These are phyloP conservation scores for Mucor velutinosus DNA, from an alignment of 371 early-diverging fungal species.

Conservation along the genomic window DNA sequence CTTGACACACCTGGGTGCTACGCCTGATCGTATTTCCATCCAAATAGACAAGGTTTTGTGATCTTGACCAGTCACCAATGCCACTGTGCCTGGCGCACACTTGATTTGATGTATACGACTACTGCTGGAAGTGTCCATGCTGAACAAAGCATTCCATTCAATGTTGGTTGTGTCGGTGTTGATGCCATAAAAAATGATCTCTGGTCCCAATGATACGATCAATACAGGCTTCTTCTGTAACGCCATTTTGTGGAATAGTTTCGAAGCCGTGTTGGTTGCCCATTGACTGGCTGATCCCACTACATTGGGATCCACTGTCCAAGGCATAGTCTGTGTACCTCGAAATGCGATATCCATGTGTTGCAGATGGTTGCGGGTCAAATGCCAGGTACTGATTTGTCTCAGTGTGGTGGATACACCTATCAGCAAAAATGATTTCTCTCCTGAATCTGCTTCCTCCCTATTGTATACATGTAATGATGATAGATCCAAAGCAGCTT, in stretches of 20 bases:
- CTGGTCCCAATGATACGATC: conserved; percentile 9
- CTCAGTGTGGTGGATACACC: conserved; percentile 24
- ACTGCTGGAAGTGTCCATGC: conserved; percentile 18
- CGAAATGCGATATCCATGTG: conserved; percentile 9
- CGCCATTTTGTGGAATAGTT: conserved; percentile 20
- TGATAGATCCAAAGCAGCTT: conserved; percentile 9
- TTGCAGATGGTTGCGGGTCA: neutral
- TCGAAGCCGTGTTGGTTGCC: conserved; percentile 27
- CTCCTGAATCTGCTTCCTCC: conserved; percentile 8
- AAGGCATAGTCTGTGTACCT: conserved; percentile 11
- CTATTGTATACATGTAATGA: conserved; percentile 37
- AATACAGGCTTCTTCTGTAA: conserved; percentile 7
- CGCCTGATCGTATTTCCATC: conserved; percentile 37
- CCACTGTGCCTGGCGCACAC: conserved; percentile 17
- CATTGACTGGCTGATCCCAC: conserved; percentile 19
- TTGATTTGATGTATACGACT: conserved; percentile 9
- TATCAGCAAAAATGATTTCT: conserved; percentile 23
- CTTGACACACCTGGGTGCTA: conserved; percentile 25
- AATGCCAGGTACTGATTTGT: conserved; percentile 30
- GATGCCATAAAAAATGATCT: conserved; percentile 20
- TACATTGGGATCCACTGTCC: conserved; percentile 8
- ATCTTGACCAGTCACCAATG: conserved; percentile 19
- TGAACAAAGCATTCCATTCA: conserved; percentile 31
- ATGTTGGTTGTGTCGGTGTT: neutral
- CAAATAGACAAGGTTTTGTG: conserved; percentile 31